phyloP scores from a whole-genome alignment of 805 yeast genomes.

The Candida coleopterorum region DNA sequence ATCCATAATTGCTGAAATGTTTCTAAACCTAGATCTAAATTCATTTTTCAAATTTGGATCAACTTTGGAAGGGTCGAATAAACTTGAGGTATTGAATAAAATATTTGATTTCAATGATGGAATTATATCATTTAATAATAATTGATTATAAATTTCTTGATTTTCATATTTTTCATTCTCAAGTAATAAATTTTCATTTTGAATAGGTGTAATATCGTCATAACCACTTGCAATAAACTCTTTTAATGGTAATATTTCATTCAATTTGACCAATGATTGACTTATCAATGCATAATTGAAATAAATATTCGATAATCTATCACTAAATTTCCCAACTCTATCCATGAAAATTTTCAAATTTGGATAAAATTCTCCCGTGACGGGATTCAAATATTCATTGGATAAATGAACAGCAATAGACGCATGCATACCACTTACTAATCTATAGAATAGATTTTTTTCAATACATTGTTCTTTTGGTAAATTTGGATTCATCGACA shows the following conservation, averaged over 20 bases:
- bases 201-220: conserved; percentile 14
- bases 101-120: conserved; percentile 37
- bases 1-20: conserved; percentile 91
- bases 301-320: conserved; percentile 82
- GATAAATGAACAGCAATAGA: conserved; percentile 91
- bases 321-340: conserved; percentile 87
- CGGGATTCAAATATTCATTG: conserved; percentile 64
- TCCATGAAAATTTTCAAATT: conserved; percentile 77
- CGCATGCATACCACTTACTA: conserved; percentile 92
- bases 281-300: conserved; percentile 87
- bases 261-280: conserved; percentile 67
- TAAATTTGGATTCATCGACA: conserved; percentile 26
- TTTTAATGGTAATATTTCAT: conserved; percentile 24
- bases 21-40: conserved; percentile 78
- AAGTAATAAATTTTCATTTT: conserved; percentile 18
- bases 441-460: conserved; percentile 80
- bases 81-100: conserved; percentile 43
- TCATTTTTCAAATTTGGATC: conserved; percentile 69
- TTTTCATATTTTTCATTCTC: conserved; percentile 39
- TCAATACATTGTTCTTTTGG: conserved; percentile 62
- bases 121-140: conserved; percentile 28
- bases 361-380: conserved; percentile 79
- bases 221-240: conserved; percentile 22
- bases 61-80: conserved; percentile 39
- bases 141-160: conserved; percentile 13